Percentiles rank a stretch among this genome's conserved stretches.
These are phyloP conservation scores for Pythium sp. DNA, from an alignment of 352 stramenopile species.

Conservation along the genomic window DNA sequence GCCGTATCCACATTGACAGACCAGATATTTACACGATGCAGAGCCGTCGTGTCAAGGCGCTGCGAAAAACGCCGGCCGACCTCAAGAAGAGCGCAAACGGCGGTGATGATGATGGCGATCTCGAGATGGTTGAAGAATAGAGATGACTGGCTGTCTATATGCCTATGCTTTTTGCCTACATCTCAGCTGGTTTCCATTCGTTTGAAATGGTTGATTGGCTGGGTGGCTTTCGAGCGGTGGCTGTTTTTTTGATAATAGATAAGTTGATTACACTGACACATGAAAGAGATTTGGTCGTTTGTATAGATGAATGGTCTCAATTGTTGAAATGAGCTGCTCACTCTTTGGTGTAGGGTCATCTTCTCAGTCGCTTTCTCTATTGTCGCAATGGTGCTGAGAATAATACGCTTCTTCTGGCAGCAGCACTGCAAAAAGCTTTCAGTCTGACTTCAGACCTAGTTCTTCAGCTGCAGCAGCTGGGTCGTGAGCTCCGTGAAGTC, in stretches of 20 bases:
- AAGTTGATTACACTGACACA: not conserved
- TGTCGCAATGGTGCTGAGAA: not conserved
- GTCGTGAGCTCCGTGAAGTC: constrained; percentile 92
- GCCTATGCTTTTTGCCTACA: not conserved
- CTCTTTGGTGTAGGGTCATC: no score
- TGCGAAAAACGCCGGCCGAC: constrained; percentile 83
- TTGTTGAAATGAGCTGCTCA: no score
- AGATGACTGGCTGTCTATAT: not conserved
- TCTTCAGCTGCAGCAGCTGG: constrained; percentile 28
- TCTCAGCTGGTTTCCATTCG: not conserved
- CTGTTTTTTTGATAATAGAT: constrained; percentile 1
- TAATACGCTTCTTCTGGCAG: no score
- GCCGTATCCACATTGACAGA: constrained; percentile 96
- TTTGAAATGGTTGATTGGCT: not conserved
- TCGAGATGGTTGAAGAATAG: constrained; percentile 32
- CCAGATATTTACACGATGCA: constrained; percentile 97
- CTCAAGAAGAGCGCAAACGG: constrained; percentile 60
- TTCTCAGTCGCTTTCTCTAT: not conserved
- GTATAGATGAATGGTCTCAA: no score
- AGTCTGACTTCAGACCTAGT: constrained; percentile 2
- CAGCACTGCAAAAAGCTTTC: not conserved
- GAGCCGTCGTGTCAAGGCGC: constrained; percentile 93
- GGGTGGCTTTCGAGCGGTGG: not conserved
- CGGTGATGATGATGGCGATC: constrained; percentile 27
- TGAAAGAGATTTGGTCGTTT: not conserved